These are phyloP conservation scores for Colletotrichum noveboracense DNA, from an alignment of 2,329 filamentous ascomycete genomes.

Conservation along the genomic window DNA sequence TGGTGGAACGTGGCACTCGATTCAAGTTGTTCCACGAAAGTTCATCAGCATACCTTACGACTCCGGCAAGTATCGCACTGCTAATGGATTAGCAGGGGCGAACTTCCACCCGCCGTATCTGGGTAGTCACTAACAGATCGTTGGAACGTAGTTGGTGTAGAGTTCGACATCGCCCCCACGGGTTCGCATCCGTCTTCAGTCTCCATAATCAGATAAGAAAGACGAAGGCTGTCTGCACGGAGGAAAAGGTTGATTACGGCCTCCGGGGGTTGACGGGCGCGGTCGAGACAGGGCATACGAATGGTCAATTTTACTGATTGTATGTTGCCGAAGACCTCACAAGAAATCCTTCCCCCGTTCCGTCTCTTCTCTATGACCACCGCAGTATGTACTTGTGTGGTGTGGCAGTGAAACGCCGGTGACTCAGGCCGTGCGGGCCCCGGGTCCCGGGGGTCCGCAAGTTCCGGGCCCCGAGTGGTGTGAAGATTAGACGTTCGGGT, in stretches of 20 bases:
- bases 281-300: accelerated
- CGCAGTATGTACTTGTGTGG: not conserved
- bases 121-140: too few species aligned
- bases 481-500: too few species aligned
- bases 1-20: not conserved
- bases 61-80: not conserved
- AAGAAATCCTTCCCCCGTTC: not conserved
- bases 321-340: not conserved
- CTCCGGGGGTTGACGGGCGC: not conserved
- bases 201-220: not conserved
- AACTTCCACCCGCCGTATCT: too few species aligned
- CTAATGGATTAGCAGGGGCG: accelerated
- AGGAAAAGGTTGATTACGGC: accelerated
- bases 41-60: not conserved
- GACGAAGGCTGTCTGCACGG: not conserved
- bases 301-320: not conserved
- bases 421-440: not conserved
- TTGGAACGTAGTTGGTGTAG: not conserved
- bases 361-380: accelerated
- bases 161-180: accelerated
- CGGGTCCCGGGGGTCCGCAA: not conserved
- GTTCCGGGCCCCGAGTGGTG: not conserved
- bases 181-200: not conserved
- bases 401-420: not conserved
- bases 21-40: accelerated